Base-by-base conservation (phyloP, 352 stramenopile species). In the Globisporangium heterothallicum region DNA sequence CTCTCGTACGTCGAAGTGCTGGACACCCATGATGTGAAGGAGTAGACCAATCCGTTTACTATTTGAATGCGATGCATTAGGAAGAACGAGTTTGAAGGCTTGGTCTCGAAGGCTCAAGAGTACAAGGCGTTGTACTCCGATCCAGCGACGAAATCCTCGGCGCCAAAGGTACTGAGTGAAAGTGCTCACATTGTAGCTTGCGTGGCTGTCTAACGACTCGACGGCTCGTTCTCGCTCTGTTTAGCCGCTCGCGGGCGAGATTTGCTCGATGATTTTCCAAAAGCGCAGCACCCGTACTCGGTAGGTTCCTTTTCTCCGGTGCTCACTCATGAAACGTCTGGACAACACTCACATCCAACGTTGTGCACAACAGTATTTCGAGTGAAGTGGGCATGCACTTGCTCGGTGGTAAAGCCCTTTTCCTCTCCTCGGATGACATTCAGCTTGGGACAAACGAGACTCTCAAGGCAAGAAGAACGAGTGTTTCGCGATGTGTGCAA, bases 391-490 rank as follows among this genome's bases (percentile, higher is more conserved):
- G 96, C 22, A 98, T 98, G 90, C 80, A 89, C 45, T 54, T 98
- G 49, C 78, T 99, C 12, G 96, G 97, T 43, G 97, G 96, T 25
- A 95, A 98, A 50, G 90, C 91, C 24, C 81, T 99, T 4, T 99
- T 99, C 70, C 84, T 99, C 9, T 97, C 92, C 8, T 96, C 92
- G 6, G 92, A 96, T 22, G 97, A 99, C 71, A 98, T 99, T 64
- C 96, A 99, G 70, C 70, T 99, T 21, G 96, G 96, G 50, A 94
- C 98, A 54, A 99, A 99, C 63, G 96, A 99, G 78, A 92, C 88
- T 19, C 75, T 99, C 29, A 96, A 94, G 61, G 58, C 63, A 22
- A 43, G 5, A 12, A 34, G 13, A 18, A 4, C 50, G 8, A 13
- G 41, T 22, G 7, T 40, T n/a, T 24, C 16, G 10, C 12, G 12